Evolutionary conservation across 2,329 filamentous ascomycete genomes (phyloP).

Genomic region (Metarhizium robertsii): DNA sequence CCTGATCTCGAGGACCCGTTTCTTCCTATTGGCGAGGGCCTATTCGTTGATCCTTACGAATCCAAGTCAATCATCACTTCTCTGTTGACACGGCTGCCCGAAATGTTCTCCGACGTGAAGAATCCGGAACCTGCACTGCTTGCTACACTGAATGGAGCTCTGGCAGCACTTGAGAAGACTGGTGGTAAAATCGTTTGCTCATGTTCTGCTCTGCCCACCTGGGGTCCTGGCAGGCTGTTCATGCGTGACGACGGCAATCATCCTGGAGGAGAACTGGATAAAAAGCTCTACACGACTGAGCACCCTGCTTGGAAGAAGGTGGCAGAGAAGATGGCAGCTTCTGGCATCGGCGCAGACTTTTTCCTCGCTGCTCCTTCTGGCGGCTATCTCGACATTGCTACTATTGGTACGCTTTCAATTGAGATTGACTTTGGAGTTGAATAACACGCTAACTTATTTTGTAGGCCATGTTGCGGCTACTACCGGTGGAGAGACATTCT

Average conservation of each 20-base stretch:
- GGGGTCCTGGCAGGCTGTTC: constrained; percentile 77
- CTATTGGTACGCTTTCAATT: constrained; percentile 53
- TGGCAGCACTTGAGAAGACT: constrained; percentile 75
- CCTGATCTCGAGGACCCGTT: constrained; percentile 96
- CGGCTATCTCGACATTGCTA: constrained; percentile 86
- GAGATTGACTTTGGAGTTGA: background rate
- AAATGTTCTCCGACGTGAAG: constrained; percentile 79
- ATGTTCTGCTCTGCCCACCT: constrained; percentile 78
- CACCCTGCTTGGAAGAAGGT: constrained; percentile 80
- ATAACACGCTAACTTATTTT: background rate
- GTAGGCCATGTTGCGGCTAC: constrained; percentile 72
- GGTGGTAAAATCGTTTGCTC: constrained; percentile 91
- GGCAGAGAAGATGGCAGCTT: constrained; percentile 78
- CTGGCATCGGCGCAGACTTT: constrained; percentile 84
- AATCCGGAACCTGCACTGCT: constrained; percentile 85
- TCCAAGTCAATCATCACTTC: constrained; percentile 79
- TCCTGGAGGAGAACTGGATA: constrained; percentile 78
- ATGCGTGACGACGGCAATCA: constrained; percentile 83
- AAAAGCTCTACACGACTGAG: constrained; percentile 85
- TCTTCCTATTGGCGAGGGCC: constrained; percentile 77
- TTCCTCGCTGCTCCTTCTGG: constrained; percentile 88
- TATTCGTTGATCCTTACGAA: constrained; percentile 92
- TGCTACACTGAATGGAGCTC: constrained; percentile 71
- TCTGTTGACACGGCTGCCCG: constrained; percentile 75
- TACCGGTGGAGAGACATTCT: constrained; percentile 92